Evolutionary conservation across 2,329 filamentous ascomycete species (phyloP).

Genomic region (Rutstroemia sp.): DNA sequence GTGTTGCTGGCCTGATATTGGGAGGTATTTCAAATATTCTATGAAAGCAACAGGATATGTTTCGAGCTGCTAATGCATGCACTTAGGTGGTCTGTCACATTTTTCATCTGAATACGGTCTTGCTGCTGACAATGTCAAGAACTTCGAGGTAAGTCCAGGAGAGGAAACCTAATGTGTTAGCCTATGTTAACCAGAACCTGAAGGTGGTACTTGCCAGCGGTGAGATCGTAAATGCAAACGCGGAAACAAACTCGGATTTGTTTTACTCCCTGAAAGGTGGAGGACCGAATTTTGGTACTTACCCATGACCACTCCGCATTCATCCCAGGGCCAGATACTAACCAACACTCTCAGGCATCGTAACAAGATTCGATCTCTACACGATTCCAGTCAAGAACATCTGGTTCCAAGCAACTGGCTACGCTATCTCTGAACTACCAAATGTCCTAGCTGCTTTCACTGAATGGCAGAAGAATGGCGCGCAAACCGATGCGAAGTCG

Average conservation of each 20-base stretch:
- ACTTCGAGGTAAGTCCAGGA: neutral
- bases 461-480: neutral
- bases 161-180: neutral
- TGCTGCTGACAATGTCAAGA: neutral
- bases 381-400: neutral
- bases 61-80: neutral
- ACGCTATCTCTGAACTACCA: neutral
- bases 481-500: neutral
- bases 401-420: neutral
- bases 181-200: neutral
- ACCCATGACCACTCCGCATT: neutral
- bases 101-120: neutral
- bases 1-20: neutral
- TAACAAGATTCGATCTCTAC: neutral
- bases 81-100: neutral
- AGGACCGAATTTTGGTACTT: constrained; percentile 14
- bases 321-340: neutral
- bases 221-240: constrained; percentile 31
- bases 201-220: neutral
- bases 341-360: neutral
- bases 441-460: neutral
- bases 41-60: neutral
- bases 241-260: constrained; percentile 37
- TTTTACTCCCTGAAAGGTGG: constrained; percentile 35
- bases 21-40: neutral